These are phyloP conservation scores for Skeletonema costatum DNA, from an alignment of 108 stramenopile species.

Conservation along the genomic window DNA sequence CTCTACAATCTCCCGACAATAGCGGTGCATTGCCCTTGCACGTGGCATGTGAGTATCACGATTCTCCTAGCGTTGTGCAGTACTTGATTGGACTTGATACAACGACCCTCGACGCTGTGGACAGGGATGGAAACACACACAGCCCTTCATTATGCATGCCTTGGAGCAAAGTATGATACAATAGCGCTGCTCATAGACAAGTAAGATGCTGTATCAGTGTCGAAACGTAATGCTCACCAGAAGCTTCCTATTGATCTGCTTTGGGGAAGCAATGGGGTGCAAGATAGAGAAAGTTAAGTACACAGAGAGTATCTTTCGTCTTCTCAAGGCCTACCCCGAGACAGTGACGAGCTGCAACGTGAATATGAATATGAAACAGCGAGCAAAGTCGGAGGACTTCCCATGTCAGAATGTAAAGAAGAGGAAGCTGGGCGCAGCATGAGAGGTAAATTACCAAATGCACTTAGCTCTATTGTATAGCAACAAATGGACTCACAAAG, in stretches of 20 bases:
- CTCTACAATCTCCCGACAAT: background rate
- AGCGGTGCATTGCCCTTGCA: background rate
- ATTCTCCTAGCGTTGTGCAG: background rate
- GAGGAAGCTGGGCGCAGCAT: too few species aligned
- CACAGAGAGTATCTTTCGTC: background rate
- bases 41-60: background rate
- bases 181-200: background rate
- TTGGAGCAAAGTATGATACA: background rate
- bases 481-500: too few species aligned
- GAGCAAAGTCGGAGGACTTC: too few species aligned
- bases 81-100: background rate
- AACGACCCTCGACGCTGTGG: background rate
- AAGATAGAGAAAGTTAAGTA: background rate
- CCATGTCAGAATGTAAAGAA: too few species aligned
- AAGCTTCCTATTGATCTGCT: background rate
- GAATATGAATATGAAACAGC: too few species aligned
- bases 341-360: too few species aligned
- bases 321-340: background rate
- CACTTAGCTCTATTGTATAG: too few species aligned
- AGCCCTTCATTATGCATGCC: background rate
- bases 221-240: background rate
- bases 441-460: too few species aligned
- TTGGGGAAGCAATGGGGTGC: background rate
- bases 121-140: background rate
- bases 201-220: background rate